Conservation (phyloP, 1,284 basidiomycete species). For the Malassezia nana region DNA sequence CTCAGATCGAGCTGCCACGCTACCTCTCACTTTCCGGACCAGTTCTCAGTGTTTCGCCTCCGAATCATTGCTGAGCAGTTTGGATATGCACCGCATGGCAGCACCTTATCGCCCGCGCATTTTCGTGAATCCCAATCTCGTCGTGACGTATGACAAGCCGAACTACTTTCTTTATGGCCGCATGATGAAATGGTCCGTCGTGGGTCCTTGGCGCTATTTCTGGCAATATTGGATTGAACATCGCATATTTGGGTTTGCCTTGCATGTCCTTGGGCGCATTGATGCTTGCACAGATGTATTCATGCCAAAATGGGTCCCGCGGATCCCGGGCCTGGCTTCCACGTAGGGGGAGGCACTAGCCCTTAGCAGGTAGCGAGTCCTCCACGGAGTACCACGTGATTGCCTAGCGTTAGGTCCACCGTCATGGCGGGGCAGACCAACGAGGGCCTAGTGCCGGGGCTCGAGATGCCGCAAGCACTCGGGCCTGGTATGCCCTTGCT, state of each 20-base stretch:
- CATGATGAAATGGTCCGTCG: slow-evolving; percentile 20
- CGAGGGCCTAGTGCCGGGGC: slow-evolving; percentile 3
- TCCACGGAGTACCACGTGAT: slow-evolving; percentile 6
- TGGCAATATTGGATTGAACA: slow-evolving; percentile 27
- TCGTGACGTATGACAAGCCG: slow-evolving; percentile 24
- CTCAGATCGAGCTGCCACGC: slow-evolving; percentile 38
- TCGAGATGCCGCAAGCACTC: slow-evolving; percentile 10
- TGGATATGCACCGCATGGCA: slow-evolving; percentile 55
- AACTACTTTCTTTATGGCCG: slow-evolving; percentile 23
- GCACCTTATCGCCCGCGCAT: slow-evolving; percentile 50
- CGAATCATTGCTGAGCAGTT: slow-evolving; percentile 56
- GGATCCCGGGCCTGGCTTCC: neutral
- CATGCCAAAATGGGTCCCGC: slow-evolving; percentile 2
- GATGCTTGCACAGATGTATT: slow-evolving; percentile 16
- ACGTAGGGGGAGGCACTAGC: too few relatives aligned
- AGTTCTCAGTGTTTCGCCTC: slow-evolving; percentile 53
- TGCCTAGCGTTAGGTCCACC: slow-evolving; percentile 1
- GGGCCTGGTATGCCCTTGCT: slow-evolving; percentile 56
- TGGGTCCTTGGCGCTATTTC: slow-evolving; percentile 23
- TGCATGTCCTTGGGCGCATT: slow-evolving; percentile 19
- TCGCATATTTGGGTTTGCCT: slow-evolving; percentile 22
- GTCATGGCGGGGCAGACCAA: neutral
- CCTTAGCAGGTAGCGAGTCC: too few relatives aligned
- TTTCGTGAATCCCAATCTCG: slow-evolving; percentile 51
- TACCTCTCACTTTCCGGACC: slow-evolving; percentile 52